Conservation (phyloP, 352 stramenopile species). For the Peronospora belbahrii region DNA sequence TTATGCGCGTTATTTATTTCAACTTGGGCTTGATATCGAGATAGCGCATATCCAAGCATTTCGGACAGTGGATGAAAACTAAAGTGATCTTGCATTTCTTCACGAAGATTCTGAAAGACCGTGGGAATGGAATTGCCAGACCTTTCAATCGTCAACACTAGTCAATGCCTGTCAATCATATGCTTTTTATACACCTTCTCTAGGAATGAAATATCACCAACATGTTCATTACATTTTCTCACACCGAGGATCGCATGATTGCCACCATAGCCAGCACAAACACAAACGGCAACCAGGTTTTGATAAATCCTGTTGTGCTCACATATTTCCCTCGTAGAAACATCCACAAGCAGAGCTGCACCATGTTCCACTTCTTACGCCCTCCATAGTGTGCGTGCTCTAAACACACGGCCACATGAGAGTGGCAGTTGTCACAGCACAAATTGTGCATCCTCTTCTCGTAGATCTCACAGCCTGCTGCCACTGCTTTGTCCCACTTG, state of each 20-base stretch:
- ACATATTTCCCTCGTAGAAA: slow-evolving; percentile 65
- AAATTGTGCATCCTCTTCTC: slow-evolving; percentile 93
- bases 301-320: slow-evolving; percentile 24
- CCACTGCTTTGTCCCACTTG: slow-evolving; percentile 88
- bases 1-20: background rate
- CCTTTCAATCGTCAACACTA: background rate
- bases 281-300: slow-evolving; percentile 34
- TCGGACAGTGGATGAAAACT: background rate
- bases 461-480: slow-evolving; percentile 89
- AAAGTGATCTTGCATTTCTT: slow-evolving; percentile 1
- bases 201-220: background rate
- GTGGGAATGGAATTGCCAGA: background rate
- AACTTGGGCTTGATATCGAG: slow-evolving; percentile 1
- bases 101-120: slow-evolving; percentile 7
- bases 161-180: slow-evolving; percentile 1
- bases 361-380: slow-evolving; percentile 68
- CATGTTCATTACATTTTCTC: background rate
- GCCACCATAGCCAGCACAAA: slow-evolving; percentile 24
- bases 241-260: slow-evolving; percentile 22
- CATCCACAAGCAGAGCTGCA: slow-evolving; percentile 77
- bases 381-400: slow-evolving; percentile 49
- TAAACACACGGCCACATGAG: slow-evolving; percentile 87
- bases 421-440: slow-evolving; percentile 96
- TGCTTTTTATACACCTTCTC: background rate
- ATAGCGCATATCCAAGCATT: slow-evolving; percentile 18